These are phyloP conservation scores for Conticribra weissflogii DNA, from an alignment of 108 stramenopile genomes.

Conservation along the genomic window DNA sequence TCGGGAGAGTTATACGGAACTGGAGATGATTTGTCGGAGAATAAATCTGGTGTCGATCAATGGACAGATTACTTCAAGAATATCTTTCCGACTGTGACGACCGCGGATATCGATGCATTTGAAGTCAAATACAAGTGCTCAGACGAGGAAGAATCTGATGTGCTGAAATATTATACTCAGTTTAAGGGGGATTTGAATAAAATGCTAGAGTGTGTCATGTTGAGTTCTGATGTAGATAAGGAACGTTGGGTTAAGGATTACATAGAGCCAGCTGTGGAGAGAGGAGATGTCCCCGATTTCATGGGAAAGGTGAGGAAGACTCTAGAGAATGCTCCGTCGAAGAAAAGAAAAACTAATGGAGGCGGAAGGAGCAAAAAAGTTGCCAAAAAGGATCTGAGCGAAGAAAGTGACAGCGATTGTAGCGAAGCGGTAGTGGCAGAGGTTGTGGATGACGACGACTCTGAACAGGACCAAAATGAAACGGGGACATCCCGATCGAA, in stretches of 20 bases:
- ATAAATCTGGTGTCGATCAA: conserved; percentile 48
- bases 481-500: conserved; percentile 39
- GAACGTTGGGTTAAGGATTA: conserved; percentile 81
- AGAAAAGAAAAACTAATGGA: conserved; percentile 36
- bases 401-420: conserved; percentile 19
- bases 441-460: conserved; percentile 27
- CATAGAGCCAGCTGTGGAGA: conserved; percentile 74
- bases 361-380: conserved; percentile 25
- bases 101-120: conserved; percentile 75
- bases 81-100: conserved; percentile 80
- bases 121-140: conserved; percentile 84
- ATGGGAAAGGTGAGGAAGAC: conserved; percentile 55
- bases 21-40: conserved; percentile 40
- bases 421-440: conserved; percentile 34
- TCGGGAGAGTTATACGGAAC: conserved; percentile 68
- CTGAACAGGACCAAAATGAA: conserved; percentile 35
- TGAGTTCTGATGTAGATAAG: conserved; percentile 63
- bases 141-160: conserved; percentile 83
- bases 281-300: conserved; percentile 54
- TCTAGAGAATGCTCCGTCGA: conserved; percentile 42
- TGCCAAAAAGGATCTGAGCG: conserved; percentile 13
- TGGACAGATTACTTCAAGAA: conserved; percentile 68
- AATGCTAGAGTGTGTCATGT: conserved; percentile 83
- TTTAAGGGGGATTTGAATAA: conserved; percentile 74
- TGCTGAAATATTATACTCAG: conserved; percentile 67